Conservation (phyloP, 345 rosid genomes). For the sweet orange (Citrus sinensis) region DVS_A1.0 CM039163.1:43129501-43130000, state of each 20-base stretch:
- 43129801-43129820: neutral
- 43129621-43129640: neutral
- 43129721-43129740: neutral
- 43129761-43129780: neutral
- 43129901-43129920: neutral
- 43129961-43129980: neutral
- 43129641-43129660: neutral
- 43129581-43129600: neutral
- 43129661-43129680: constrained; percentile 5
- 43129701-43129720: neutral
- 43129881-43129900: neutral
- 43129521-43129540: neutral
- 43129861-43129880: neutral
- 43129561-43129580: neutral
- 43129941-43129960: neutral
- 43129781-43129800: neutral
- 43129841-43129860: neutral
- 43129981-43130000: neutral
- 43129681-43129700: neutral
- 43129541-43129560: neutral
- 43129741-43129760: neutral
- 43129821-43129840: neutral
- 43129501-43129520: neutral
- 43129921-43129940: neutral
- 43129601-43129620: neutral